These are phyloP conservation scores for Friedmanniomyces simplex DNA, from an alignment of 495 filamentous ascomycete species.

Conservation along the genomic window DNA sequence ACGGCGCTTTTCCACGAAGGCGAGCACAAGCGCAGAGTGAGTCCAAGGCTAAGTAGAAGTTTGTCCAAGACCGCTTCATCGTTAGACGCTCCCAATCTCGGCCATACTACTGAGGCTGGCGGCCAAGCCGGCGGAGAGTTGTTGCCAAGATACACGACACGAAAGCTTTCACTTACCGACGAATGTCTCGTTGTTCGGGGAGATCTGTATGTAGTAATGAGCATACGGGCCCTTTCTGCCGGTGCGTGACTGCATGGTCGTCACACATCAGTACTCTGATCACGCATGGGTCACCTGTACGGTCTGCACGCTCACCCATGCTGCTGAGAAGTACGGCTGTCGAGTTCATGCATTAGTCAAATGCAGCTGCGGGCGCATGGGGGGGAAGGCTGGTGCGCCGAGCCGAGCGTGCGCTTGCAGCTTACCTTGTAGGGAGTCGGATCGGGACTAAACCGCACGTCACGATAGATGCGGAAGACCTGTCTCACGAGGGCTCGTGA, in stretches of 20 bases:
- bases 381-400: neutral
- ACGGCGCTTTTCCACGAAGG: too few relatives aligned
- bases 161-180: conserved; percentile 41
- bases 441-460: conserved; percentile 48
- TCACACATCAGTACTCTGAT: conserved; percentile 9
- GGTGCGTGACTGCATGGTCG: conserved; percentile 52
- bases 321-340: conserved; percentile 31
- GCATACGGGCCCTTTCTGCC: conserved; percentile 80
- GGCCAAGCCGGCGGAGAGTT: neutral
- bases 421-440: conserved; percentile 76
- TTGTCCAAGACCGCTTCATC: neutral
- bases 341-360: conserved; percentile 7
- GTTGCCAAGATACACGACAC: neutral
- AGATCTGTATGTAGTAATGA: conserved; percentile 64
- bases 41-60: neutral
- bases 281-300: neutral
- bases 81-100: too few relatives aligned
- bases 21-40: neutral
- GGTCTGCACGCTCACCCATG: conserved; percentile 45
- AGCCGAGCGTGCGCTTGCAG: neutral
- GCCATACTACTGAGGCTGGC: too few relatives aligned
- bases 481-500: conserved; percentile 19
- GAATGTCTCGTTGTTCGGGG: conserved; percentile 46
- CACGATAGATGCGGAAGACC: conserved; percentile 77
- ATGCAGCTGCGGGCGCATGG: neutral